A percentile compares a stretch with the other conserved stretches of the same genome.
These are phyloP conservation scores for Pseudohalonectria lignicola DNA, from an alignment of 2,329 filamentous ascomycete species.

Conservation along the genomic window DNA sequence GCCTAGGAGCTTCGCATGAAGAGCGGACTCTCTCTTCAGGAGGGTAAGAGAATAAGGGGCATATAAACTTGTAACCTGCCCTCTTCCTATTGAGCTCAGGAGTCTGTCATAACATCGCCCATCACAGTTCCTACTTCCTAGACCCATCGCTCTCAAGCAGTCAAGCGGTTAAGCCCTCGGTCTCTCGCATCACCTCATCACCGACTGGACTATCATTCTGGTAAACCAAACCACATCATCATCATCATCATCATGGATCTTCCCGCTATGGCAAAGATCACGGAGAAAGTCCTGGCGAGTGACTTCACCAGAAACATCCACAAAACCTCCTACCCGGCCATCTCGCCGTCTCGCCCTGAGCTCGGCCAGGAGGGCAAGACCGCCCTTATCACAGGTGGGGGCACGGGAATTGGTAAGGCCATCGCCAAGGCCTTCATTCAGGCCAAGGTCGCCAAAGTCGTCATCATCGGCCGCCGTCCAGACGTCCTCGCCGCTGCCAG, in stretches of 20 bases:
- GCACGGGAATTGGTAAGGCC: conserved; percentile 6
- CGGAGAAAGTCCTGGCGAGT: background rate
- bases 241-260: background rate
- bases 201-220: background rate
- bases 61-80: no score
- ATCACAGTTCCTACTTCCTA: no score
- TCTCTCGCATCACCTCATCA: no score
- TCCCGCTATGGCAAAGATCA: background rate
- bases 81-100: no score
- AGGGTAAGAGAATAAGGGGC: no score
- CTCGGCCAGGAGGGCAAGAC: conserved; percentile 16
- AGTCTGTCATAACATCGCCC: no score
- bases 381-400: conserved; percentile 8
- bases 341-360: conserved; percentile 8
- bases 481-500: conserved; percentile 3
- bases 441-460: conserved; percentile 4
- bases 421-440: conserved; percentile 6
- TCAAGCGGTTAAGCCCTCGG: no score
- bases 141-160: no score
- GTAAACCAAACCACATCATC: no score
- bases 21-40: no score
- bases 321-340: background rate
- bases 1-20: no score
- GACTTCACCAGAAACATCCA: conserved; percentile 2
- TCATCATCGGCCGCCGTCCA: conserved; percentile 6